phyloP scores from a whole-genome alignment of 306 rosid genomes.

The Myrica gale region DNA sequence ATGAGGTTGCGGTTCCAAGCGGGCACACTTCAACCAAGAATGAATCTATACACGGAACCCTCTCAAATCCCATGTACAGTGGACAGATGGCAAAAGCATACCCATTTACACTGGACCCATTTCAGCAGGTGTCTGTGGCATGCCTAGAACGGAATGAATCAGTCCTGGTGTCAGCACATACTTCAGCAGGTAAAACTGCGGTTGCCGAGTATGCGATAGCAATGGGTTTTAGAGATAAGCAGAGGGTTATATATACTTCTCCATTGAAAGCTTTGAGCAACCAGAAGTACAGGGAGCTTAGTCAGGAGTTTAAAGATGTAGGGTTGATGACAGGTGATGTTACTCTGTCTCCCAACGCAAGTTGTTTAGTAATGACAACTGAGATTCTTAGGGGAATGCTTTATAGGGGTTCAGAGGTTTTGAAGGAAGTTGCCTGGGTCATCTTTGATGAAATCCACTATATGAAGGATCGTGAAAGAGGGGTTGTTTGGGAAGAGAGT shows the following conservation, averaged over 20 bases:
- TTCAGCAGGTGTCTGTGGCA: slow-evolving; percentile 79
- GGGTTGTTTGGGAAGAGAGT: slow-evolving; percentile 99
- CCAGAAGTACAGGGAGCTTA: slow-evolving; percentile 85
- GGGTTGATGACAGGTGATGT: slow-evolving; percentile 98
- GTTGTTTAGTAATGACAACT: slow-evolving; percentile 88
- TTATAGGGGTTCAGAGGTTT: slow-evolving; percentile 83
- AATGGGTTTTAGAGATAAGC: slow-evolving; percentile 84
- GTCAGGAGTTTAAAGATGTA: slow-evolving; percentile 79
- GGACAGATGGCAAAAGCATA: slow-evolving; percentile 73
- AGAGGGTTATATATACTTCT: slow-evolving; percentile 86
- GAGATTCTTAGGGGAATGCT: slow-evolving; percentile 95
- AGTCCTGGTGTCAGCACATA: slow-evolving; percentile 89
- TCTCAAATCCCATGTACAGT: slow-evolving; percentile 56
- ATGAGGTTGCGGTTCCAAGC: slow-evolving; percentile 88
- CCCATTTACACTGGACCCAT: slow-evolving; percentile 77
- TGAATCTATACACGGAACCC: slow-evolving; percentile 67
- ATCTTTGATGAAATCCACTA: slow-evolving; percentile 95
- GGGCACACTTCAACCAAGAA: slow-evolving; percentile 53
- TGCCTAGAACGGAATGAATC: slow-evolving; percentile 91
- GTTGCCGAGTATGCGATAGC: slow-evolving; percentile 97
- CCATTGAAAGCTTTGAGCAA: slow-evolving; percentile 91
- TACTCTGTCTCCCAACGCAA: slow-evolving; percentile 79
- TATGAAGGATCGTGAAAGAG: slow-evolving; percentile 95
- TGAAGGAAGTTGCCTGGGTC: slow-evolving; percentile 96
- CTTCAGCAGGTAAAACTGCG: slow-evolving; percentile 96